Conservation (phyloP, 352 stramenopile genomes). For the Peronospora belbahrii region DNA sequence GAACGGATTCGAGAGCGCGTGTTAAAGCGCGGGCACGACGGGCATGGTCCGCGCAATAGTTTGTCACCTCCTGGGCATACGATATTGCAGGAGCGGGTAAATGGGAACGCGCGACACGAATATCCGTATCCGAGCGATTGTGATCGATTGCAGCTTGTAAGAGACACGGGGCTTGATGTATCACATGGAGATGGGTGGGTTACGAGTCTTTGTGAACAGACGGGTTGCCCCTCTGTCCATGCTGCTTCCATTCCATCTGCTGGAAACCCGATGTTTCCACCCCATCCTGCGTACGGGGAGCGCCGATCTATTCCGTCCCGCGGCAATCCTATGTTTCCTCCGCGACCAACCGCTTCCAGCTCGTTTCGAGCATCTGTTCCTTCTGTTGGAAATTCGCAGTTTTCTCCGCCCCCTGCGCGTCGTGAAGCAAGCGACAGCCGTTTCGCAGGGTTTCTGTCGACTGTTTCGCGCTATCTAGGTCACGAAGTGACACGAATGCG, state of each 20-base stretch:
- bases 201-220: slow-evolving; percentile 66
- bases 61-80: slow-evolving; percentile 62
- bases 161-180: slow-evolving; percentile 66
- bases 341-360: slow-evolving; percentile 26
- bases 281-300: slow-evolving; percentile 41
- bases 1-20: slow-evolving; percentile 62
- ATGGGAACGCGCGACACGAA: slow-evolving; percentile 45
- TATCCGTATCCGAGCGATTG: slow-evolving; percentile 55
- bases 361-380: slow-evolving; percentile 45
- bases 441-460: slow-evolving; percentile 21
- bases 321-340: slow-evolving; percentile 67
- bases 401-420: slow-evolving; percentile 43
- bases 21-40: slow-evolving; percentile 35
- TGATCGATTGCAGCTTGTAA: slow-evolving; percentile 68
- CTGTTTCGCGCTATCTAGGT: slow-evolving; percentile 12
- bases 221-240: slow-evolving; percentile 17
- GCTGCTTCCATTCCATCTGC: slow-evolving; percentile 45
- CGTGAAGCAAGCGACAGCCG: slow-evolving; percentile 30
- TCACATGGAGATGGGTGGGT: slow-evolving; percentile 83
- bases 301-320: slow-evolving; percentile 54
- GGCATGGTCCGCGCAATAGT: slow-evolving; percentile 35
- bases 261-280: slow-evolving; percentile 53
- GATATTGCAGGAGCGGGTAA: slow-evolving; percentile 78
- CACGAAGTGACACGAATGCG: slow-evolving; percentile 42
- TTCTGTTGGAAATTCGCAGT: slow-evolving; percentile 41